Evolutionary conservation across 805 yeast species (phyloP).

Genomic region (Sugiyamaella lignohabitans): DNA sequence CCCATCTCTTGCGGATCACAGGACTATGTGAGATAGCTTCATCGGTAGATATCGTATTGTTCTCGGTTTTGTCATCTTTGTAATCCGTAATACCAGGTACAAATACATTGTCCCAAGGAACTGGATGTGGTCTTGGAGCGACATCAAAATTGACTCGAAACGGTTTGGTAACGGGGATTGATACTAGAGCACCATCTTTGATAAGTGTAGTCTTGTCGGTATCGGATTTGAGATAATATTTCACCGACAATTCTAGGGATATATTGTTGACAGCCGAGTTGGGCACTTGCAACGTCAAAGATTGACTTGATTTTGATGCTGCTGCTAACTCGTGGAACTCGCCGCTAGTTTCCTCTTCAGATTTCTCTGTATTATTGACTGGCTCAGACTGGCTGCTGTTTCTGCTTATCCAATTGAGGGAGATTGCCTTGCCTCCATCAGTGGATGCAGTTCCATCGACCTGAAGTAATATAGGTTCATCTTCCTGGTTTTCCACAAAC

Average conservation of each 20-base stretch:
- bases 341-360: no score
- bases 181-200: slow-evolving; percentile 20
- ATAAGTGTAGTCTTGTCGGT: slow-evolving; percentile 21
- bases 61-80: not conserved
- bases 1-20: slow-evolving; percentile 31
- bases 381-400: not conserved
- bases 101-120: slow-evolving; percentile 35
- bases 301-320: not conserved
- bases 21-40: slow-evolving; percentile 21
- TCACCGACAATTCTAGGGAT: slow-evolving; percentile 16
- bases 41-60: not conserved
- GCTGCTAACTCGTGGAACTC: not conserved
- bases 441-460: slow-evolving; percentile 13
- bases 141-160: slow-evolving; percentile 34
- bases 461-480: slow-evolving; percentile 20
- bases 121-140: slow-evolving; percentile 28
- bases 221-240: slow-evolving; percentile 18
- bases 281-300: slow-evolving; percentile 3
- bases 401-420: slow-evolving; percentile 8
- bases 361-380: no score
- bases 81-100: slow-evolving; percentile 1
- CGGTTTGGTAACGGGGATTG: slow-evolving; percentile 31
- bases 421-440: slow-evolving; percentile 12
- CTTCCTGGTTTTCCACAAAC: slow-evolving; percentile 24
- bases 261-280: slow-evolving; percentile 10